A percentile compares a stretch with the other conserved stretches of the same genome.
These are phyloP conservation scores for Peronospora destructor DNA, from an alignment of 352 stramenopile genomes.

Conservation along the genomic window DNA sequence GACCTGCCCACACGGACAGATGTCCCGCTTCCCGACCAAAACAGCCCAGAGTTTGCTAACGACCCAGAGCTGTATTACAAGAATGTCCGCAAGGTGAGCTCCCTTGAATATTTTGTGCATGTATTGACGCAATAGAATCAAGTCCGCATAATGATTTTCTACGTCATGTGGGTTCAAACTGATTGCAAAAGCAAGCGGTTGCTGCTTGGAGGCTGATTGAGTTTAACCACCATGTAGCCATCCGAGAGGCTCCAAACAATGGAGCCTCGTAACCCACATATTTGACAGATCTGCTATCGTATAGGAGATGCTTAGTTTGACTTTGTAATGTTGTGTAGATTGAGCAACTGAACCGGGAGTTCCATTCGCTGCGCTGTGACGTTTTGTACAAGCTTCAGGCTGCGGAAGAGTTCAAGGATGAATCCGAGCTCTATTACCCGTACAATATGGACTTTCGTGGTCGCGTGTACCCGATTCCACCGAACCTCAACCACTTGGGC, in stretches of 20 bases:
- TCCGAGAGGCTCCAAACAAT: slow-evolving; percentile 19
- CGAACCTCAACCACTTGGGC: slow-evolving; percentile 98
- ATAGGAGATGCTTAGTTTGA: slow-evolving; percentile 7
- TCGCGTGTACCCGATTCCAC: slow-evolving; percentile 96
- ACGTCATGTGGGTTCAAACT: slow-evolving; percentile 83
- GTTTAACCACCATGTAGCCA: slow-evolving; percentile 9
- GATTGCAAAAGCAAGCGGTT: slow-evolving; percentile 60
- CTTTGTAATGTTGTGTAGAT: slow-evolving; percentile 38
- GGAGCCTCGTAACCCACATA: slow-evolving; percentile 33
- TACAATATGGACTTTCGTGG: slow-evolving; percentile 99
- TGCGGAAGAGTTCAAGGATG: slow-evolving; percentile 93
- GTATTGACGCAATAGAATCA: slow-evolving; percentile 67
- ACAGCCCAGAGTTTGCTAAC: slow-evolving; percentile 53
- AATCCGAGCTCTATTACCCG: slow-evolving; percentile 96
- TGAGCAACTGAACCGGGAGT: slow-evolving; percentile 78
- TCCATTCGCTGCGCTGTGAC: slow-evolving; percentile 93
- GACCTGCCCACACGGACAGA: slow-evolving; percentile 87
- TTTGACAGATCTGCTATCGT: not conserved
- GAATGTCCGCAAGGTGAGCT: slow-evolving; percentile 67
- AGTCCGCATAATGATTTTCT: slow-evolving; percentile 50
- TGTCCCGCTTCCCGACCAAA: slow-evolving; percentile 47
- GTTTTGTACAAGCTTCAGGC: slow-evolving; percentile 94
- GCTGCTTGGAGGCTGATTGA: slow-evolving; percentile 26
- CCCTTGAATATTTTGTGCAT: slow-evolving; percentile 9
- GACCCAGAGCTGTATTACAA: slow-evolving; percentile 65